Percentiles rank a stretch among this genome's conserved stretches.
Conservation (phyloP, 805 yeast species). For the Wickerhamiella siamensis region DNA sequence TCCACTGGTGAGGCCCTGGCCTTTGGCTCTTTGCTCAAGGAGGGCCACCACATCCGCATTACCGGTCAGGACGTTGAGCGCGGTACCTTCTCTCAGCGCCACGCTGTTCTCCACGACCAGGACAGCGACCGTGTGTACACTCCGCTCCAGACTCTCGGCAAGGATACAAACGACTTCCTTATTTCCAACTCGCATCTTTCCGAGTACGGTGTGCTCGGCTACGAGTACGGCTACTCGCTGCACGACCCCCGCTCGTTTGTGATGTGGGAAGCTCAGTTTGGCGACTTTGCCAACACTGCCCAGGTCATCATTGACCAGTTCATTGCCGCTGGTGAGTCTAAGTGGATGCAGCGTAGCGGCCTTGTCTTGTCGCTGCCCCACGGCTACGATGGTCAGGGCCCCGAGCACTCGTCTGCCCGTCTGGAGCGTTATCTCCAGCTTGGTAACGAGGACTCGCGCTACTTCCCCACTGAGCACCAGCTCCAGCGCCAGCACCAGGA, state of each 20-base stretch:
- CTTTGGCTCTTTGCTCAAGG: conserved; percentile 78
- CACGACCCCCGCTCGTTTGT: conserved; percentile 95
- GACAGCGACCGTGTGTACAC: conserved; percentile 66
- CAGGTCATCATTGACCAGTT: conserved; percentile 96
- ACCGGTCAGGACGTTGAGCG: conserved; percentile 99
- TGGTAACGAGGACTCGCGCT: conserved; percentile 90
- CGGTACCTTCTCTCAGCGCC: conserved; percentile 99
- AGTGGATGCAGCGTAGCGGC: conserved; percentile 99
- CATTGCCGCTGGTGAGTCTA: conserved; percentile 89
- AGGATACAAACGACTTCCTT: conserved; percentile 71
- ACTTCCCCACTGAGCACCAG: conserved; percentile 79
- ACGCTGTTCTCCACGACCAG: conserved; percentile 95
- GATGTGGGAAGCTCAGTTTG: conserved; percentile 99
- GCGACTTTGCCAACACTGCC: conserved; percentile 99
- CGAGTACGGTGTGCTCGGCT: conserved; percentile 98
- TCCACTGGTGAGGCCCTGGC: conserved; percentile 99
- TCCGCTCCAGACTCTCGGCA: conserved; percentile 69
- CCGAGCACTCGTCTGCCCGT: conserved; percentile 98
- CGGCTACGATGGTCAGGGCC: conserved; percentile 99
- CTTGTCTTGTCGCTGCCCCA: conserved; percentile 90
- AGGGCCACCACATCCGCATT: conserved; percentile 92
- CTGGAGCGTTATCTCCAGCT: conserved; percentile 91
- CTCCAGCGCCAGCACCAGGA: conserved; percentile 97
- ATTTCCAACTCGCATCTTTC: conserved; percentile 92
- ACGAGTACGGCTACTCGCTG: conserved; percentile 96